Conservation (phyloP, 2,329 filamentous ascomycete genomes). For the Penicillium sumatraense region DNA sequence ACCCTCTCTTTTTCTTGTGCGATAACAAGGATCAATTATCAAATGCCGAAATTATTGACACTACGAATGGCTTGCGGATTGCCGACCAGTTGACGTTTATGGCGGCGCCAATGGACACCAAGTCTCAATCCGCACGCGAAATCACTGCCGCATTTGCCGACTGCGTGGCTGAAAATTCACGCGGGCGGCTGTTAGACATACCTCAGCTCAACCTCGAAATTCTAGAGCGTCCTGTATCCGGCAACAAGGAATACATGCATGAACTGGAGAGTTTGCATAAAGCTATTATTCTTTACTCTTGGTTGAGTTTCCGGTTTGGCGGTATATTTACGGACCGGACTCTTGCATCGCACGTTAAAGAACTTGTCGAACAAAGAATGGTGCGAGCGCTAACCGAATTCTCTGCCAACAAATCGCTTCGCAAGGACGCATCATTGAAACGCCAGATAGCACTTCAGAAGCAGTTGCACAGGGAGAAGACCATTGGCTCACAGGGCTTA, state of each 20-base stretch:
- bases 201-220: conserved; percentile 71
- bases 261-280: conserved; percentile 80
- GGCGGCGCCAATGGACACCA: conserved; percentile 68
- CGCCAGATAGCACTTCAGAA: conserved; percentile 44
- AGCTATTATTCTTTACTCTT: conserved; percentile 81
- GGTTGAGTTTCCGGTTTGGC: conserved; percentile 87
- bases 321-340: conserved; percentile 77
- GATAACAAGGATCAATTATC: conserved; percentile 64
- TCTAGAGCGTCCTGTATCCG: conserved; percentile 62
- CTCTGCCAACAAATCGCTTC: conserved; percentile 49
- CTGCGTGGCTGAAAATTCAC: conserved; percentile 69
- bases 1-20: conserved; percentile 73
- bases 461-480: conserved; percentile 35
- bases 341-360: conserved; percentile 79
- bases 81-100: conserved; percentile 77
- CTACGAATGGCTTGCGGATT: conserved; percentile 68
- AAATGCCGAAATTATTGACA: conserved; percentile 76
- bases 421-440: conserved; percentile 43
- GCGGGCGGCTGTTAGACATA: conserved; percentile 74
- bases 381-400: conserved; percentile 65
- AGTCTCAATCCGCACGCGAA: conserved; percentile 45
- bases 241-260: conserved; percentile 63
- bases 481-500: conserved; percentile 29
- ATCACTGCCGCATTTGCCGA: conserved; percentile 69
- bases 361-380: conserved; percentile 76